These are phyloP conservation scores for Pseudogymnoascus sp. DNA, from an alignment of 2,329 filamentous ascomycete genomes.

Conservation along the genomic window DNA sequence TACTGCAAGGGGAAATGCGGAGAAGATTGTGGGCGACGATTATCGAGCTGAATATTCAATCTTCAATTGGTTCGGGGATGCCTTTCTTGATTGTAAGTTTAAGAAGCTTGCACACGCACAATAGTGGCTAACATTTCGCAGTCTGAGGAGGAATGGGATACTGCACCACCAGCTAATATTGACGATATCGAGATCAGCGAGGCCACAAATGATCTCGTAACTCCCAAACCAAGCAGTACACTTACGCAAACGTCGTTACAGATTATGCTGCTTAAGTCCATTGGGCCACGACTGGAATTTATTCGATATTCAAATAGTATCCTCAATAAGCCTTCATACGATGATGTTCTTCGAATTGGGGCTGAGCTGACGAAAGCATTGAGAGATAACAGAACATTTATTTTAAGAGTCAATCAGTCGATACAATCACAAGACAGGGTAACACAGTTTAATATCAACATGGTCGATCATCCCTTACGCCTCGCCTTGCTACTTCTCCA, in stretches of 20 bases:
- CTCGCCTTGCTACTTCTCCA: conserved; percentile 49
- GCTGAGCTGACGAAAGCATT: conserved; percentile 34
- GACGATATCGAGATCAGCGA: conserved; percentile 43
- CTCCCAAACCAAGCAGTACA: conserved; percentile 18
- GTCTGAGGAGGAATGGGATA: conserved; percentile 40
- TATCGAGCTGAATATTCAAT: conserved; percentile 44
- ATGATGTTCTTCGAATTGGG: conserved; percentile 39
- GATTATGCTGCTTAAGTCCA: conserved; percentile 36
- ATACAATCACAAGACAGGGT: conserved; percentile 5
- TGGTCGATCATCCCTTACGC: conserved; percentile 42
- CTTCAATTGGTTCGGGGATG: conserved; percentile 42
- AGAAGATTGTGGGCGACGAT: conserved; percentile 48
- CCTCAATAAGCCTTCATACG: conserved; percentile 34
- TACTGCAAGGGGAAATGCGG: conserved; percentile 43
- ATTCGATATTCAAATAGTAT: conserved; percentile 40
- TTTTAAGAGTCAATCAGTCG: not conserved
- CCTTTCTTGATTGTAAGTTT: conserved; percentile 34
- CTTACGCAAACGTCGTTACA: conserved; percentile 44
- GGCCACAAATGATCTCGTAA: conserved; percentile 19
- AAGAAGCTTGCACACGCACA: not conserved
- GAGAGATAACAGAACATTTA: conserved; percentile 15
- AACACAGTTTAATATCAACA: conserved; percentile 27
- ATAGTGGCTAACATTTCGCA: not conserved
- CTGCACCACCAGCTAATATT: conserved; percentile 39
- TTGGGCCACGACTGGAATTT: conserved; percentile 36